phyloP scores from a whole-genome alignment of 257 asterid genomes.

The Nicotiana tabacum region DNA sequence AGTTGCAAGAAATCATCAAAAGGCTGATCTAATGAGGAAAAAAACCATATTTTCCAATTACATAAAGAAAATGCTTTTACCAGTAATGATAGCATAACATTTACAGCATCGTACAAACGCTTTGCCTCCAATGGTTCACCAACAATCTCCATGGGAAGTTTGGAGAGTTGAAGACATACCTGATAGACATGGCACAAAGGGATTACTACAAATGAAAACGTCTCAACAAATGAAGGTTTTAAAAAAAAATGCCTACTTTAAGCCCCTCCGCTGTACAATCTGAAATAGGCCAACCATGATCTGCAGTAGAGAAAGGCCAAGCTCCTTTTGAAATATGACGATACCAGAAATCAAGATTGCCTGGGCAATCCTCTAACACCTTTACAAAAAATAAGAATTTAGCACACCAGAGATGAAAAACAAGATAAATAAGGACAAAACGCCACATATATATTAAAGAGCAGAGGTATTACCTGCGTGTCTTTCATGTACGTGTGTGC shows the following conservation, averaged over 20 bases:
- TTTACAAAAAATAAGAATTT: conserved; percentile 27
- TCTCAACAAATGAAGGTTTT: neutral
- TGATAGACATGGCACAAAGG: neutral
- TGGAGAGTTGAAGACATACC: conserved; percentile 67
- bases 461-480: neutral
- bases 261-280: conserved; percentile 98
- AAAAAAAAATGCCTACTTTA: conserved; percentile 40
- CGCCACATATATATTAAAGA: neutral
- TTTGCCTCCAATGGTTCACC: conserved; percentile 66
- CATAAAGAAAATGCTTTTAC: conserved; percentile 25
- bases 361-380: conserved; percentile 88
- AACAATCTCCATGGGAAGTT: conserved; percentile 56
- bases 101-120: conserved; percentile 71
- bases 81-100: conserved; percentile 83
- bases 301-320: conserved; percentile 95
- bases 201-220: neutral
- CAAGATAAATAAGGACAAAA: neutral
- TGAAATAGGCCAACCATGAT: conserved; percentile 98
- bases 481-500: conserved; percentile 9
- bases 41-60: neutral
- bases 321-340: conserved; percentile 99
- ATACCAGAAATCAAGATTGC: conserved; percentile 67
- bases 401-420: neutral
- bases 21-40: neutral
- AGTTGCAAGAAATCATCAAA: neutral